Evolutionary conservation across 2,329 filamentous ascomycete species (phyloP).

Genomic region (Cordyceps militaris): DNA sequence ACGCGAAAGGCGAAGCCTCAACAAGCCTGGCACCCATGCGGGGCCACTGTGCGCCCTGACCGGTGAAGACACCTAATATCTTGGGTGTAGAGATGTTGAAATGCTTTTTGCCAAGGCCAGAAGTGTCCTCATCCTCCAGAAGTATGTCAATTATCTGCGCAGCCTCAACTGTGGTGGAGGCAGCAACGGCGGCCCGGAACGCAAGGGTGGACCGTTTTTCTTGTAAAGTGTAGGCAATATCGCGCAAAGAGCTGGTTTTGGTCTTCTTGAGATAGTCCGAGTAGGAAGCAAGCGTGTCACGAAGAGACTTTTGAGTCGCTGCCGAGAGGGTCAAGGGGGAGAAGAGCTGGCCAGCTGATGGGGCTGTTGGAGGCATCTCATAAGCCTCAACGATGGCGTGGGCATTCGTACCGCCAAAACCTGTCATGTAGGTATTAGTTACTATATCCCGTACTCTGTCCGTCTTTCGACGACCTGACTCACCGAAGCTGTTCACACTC

Average conservation of each 20-base stretch:
- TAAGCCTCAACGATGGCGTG: conserved; percentile 21
- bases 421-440: neutral
- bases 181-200: neutral
- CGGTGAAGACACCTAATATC: neutral
- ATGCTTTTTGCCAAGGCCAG: neutral
- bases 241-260: neutral
- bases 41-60: neutral
- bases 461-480: neutral
- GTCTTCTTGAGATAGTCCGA: neutral
- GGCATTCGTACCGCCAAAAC: conserved; percentile 34
- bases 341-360: neutral
- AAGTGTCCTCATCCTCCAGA: neutral
- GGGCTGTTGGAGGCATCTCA: neutral
- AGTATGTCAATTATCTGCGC: neutral
- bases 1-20: neutral
- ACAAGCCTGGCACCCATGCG: neutral
- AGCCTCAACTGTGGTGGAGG: neutral
- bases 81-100: neutral
- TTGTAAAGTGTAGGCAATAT: neutral
- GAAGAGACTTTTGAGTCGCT: neutral
- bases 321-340: neutral
- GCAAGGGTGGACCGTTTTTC: neutral
- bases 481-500: conserved; percentile 37
- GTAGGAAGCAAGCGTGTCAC: neutral
- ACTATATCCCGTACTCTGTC: neutral